A percentile compares a stretch with the other conserved stretches of the same genome.
Conservation (phyloP, 176 grass and related monocot species). For the Secale cereale region DNA sequence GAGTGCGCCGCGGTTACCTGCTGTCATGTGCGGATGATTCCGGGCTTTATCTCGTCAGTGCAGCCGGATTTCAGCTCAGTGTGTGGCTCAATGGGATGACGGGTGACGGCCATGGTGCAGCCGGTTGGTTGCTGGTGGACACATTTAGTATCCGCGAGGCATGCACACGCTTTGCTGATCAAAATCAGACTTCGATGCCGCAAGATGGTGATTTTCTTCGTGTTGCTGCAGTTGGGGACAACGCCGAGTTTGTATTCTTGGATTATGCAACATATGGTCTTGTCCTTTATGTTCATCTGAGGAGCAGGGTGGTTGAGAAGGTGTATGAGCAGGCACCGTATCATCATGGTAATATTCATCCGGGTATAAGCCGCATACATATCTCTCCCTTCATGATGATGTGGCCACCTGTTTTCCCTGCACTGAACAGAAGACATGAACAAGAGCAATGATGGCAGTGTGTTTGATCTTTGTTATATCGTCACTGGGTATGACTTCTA, state of each 20-base stretch:
- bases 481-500: not conserved
- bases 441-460: not conserved
- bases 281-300: not conserved
- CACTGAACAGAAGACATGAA: not conserved
- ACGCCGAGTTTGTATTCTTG: not conserved
- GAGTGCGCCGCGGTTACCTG: not conserved
- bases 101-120: not conserved
- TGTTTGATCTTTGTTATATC: not conserved
- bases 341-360: not conserved
- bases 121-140: not conserved
- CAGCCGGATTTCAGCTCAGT: not conserved
- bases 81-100: not conserved
- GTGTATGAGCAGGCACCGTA: not conserved
- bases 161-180: not conserved
- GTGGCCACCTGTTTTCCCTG: constrained; percentile 1
- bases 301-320: not conserved
- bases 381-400: not conserved
- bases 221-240: not conserved
- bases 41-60: not conserved
- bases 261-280: not conserved
- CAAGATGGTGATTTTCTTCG: not conserved
- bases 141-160: not conserved
- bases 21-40: not conserved
- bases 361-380: not conserved
- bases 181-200: not conserved